A percentile compares a stretch with the other conserved stretches of the same genome.
phyloP scores from a whole-genome alignment of 169 alveolate genomes.

The Eimeria necatrix region DNA sequence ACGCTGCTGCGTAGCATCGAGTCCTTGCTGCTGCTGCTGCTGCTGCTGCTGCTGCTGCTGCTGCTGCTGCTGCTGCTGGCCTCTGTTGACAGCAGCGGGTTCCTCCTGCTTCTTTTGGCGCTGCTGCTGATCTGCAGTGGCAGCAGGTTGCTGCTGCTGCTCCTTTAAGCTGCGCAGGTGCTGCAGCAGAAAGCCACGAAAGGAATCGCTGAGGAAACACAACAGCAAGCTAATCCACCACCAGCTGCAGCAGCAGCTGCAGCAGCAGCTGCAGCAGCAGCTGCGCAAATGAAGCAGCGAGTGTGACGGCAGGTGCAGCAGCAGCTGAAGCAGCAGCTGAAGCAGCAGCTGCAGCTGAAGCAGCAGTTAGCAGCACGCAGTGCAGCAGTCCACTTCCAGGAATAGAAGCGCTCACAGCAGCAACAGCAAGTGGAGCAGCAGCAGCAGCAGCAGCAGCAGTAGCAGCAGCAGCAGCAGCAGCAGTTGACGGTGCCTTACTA shows the following conservation, averaged over 20 bases:
- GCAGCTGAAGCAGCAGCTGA: no score
- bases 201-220: background rate
- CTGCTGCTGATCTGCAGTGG: background rate
- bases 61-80: background rate
- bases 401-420: no score
- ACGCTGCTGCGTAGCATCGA: no score
- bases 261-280: no score
- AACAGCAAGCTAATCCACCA: background rate
- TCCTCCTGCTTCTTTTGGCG: background rate
- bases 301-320: no score
- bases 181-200: background rate
- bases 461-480: no score
- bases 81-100: no score
- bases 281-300: no score
- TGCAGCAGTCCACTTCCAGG: no score
- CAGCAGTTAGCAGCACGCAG: no score
- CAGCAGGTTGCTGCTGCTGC: conserved; percentile 28
- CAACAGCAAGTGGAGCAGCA: background rate
- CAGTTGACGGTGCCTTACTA: background rate
- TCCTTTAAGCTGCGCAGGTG: conserved; percentile 11
- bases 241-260: background rate
- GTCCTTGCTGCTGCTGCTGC: no score
- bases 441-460: background rate
- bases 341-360: no score
- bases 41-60: background rate